Evolutionary conservation across 768 basidiomycete genomes (phyloP).

Genomic region (Tubosaeta sp.): DNA sequence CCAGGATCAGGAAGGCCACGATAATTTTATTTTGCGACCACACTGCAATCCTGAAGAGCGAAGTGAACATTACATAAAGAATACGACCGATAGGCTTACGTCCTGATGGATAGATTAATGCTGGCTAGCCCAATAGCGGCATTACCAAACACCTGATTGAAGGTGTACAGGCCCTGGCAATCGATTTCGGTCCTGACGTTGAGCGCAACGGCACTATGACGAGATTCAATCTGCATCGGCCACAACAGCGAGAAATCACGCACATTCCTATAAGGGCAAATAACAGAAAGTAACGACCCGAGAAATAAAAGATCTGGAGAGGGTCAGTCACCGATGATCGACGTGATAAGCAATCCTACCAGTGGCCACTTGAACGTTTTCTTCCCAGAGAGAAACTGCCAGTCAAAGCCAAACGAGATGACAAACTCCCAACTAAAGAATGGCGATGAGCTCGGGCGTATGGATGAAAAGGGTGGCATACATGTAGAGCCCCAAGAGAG

Average conservation of each 20-base stretch:
- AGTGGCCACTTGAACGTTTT: conserved; percentile 64
- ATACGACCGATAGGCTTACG: conserved; percentile 39
- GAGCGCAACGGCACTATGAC: conserved; percentile 48
- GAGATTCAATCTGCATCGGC: neutral
- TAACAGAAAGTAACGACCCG: conserved; percentile 61
- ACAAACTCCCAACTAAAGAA: conserved; percentile 60
- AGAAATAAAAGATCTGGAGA: conserved; percentile 60
- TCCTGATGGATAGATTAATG: conserved; percentile 65
- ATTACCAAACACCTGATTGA: conserved; percentile 63
- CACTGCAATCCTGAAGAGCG: conserved; percentile 54
- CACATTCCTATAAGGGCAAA: conserved; percentile 69
- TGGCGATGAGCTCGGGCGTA: conserved; percentile 3
- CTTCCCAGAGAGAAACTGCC: conserved; percentile 53
- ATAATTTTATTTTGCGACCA: conserved; percentile 60
- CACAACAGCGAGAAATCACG: conserved; percentile 21
- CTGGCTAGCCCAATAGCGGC: conserved; percentile 65
- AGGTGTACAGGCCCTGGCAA: conserved; percentile 67
- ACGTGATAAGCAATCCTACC: conserved; percentile 33
- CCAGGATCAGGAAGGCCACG: conserved; percentile 43
- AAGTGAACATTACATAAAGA: neutral
- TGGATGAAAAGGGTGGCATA: conserved; percentile 24
- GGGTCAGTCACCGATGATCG: neutral
- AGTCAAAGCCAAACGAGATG: conserved; percentile 60
- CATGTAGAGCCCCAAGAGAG: conserved; percentile 58
- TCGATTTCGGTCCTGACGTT: conserved; percentile 57